Evolutionary conservation across 2,329 filamentous ascomycete species (phyloP).

Genomic region (Pseudocercospora eumusae): DNA sequence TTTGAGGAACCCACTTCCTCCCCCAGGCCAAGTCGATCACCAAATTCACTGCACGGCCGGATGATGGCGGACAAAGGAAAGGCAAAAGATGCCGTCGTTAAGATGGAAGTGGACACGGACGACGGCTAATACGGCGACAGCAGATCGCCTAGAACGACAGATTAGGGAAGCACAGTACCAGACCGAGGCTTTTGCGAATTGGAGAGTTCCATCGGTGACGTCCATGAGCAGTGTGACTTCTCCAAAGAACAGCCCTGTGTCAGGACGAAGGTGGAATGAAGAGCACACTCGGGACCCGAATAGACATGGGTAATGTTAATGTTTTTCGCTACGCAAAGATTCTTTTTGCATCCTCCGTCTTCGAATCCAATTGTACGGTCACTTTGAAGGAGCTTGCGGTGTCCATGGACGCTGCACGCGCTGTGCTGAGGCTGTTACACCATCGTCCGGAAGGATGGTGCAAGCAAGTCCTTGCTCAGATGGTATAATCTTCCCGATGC

Average conservation of each 20-base stretch:
- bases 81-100: conserved; percentile 9
- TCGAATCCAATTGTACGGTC: not conserved
- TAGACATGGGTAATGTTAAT: not conserved
- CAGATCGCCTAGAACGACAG: conserved; percentile 3
- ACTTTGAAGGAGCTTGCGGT: not conserved
- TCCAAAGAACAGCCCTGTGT: not conserved
- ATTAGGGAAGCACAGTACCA: conserved; percentile 1
- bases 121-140: not conserved
- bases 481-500: not conserved
- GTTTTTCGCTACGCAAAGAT: not conserved
- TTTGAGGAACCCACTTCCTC: conserved; percentile 11
- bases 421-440: not conserved
- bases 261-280: not conserved
- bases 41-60: not conserved
- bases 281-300: not conserved
- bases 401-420: not conserved
- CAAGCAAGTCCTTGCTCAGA: not conserved
- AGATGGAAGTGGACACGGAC: conserved; percentile 12
- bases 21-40: not conserved
- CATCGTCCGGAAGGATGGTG: not conserved
- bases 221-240: not conserved
- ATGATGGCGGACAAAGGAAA: conserved; percentile 11
- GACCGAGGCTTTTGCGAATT: not conserved
- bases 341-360: not conserved
- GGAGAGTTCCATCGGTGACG: not conserved